Conservation (phyloP, 371 early-diverging fungal genomes). For the Entomophthora muscae region DNA sequence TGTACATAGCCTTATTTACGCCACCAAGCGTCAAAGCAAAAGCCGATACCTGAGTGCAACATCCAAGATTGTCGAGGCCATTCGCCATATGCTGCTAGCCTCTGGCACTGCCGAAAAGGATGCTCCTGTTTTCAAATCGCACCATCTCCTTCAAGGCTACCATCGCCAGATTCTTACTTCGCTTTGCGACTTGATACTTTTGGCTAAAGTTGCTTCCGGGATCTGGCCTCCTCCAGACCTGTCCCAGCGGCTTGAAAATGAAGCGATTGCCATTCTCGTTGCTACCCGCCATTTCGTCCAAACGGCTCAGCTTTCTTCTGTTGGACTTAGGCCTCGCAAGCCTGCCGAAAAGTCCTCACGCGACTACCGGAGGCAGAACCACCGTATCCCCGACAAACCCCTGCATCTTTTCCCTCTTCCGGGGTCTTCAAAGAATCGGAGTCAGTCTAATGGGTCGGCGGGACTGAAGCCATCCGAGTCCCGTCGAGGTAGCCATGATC, state of each 20-base stretch:
- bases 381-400: not conserved
- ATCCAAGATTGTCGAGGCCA: conserved; percentile 43
- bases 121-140: conserved; percentile 33
- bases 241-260: conserved; percentile 32
- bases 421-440: not conserved
- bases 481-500: not conserved
- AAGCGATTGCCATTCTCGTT: conserved; percentile 41
- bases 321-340: conserved; percentile 16
- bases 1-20: conserved; percentile 34
- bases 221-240: conserved; percentile 66
- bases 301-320: conserved; percentile 49
- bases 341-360: not conserved
- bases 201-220: conserved; percentile 64
- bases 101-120: conserved; percentile 57
- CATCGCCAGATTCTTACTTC: conserved; percentile 65
- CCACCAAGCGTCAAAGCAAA: conserved; percentile 33
- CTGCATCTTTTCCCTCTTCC: not conserved
- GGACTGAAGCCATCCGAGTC: not conserved
- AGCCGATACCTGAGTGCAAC: conserved; percentile 30
- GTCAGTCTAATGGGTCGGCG: not conserved
- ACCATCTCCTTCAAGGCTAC: conserved; percentile 39
- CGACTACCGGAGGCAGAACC: not conserved
- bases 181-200: conserved; percentile 63
- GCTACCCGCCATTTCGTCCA: conserved; percentile 55
- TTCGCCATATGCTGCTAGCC: conserved; percentile 66